These are phyloP conservation scores for Nothopassalora personata DNA, from an alignment of 2,329 filamentous ascomycete genomes.

Conservation along the genomic window DNA sequence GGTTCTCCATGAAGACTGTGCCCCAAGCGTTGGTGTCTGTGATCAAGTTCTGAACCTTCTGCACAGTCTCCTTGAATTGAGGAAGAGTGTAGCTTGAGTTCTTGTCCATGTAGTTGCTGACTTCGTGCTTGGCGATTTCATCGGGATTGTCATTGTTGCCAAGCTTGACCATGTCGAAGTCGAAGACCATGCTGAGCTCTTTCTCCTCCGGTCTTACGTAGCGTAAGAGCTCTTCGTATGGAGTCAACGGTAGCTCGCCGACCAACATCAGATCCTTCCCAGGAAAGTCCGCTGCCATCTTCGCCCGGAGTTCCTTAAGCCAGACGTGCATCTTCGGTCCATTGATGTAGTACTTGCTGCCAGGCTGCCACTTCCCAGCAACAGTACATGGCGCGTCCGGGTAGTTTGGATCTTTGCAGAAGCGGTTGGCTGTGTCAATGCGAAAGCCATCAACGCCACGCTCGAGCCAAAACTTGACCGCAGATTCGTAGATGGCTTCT, in stretches of 20 bases:
- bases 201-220: constrained; percentile 49
- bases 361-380: constrained; percentile 21
- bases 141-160: constrained; percentile 30
- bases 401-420: constrained; percentile 23
- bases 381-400: constrained; percentile 20
- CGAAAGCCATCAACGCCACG: constrained; percentile 55
- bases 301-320: constrained; percentile 38
- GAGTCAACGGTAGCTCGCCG: constrained; percentile 48
- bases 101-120: constrained; percentile 25
- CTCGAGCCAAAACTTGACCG: constrained; percentile 64
- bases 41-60: constrained; percentile 41
- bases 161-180: constrained; percentile 59
- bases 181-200: constrained; percentile 68
- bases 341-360: constrained; percentile 24
- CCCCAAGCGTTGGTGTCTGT: constrained; percentile 59
- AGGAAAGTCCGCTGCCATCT: constrained; percentile 18
- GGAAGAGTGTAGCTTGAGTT: constrained; percentile 27
- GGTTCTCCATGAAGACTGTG: constrained; percentile 60
- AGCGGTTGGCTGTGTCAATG: constrained; percentile 26
- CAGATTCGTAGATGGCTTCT: constrained; percentile 60
- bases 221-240: constrained; percentile 46
- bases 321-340: constrained; percentile 45
- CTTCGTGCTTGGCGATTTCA: constrained; percentile 22
- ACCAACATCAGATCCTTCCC: constrained; percentile 43
- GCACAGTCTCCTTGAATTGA: constrained; percentile 18